A percentile compares a stretch with the other conserved stretches of the same genome.
phyloP scores from a whole-genome alignment of 805 yeast genomes.

The Wickerhamiella galacta region DNA sequence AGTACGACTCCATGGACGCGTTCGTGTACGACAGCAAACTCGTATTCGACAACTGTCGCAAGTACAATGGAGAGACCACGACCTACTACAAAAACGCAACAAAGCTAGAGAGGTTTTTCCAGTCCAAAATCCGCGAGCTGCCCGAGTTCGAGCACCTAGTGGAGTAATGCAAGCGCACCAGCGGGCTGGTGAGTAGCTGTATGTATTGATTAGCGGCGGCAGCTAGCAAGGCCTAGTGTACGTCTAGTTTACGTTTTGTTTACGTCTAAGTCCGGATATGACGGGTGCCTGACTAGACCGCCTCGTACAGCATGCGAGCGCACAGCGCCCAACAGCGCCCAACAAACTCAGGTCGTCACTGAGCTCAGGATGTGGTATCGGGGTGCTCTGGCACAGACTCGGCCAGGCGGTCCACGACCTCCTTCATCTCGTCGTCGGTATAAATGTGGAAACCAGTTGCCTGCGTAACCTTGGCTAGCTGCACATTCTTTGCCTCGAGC shows the following conservation, averaged over 20 bases:
- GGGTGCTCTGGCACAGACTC: conserved; percentile 32
- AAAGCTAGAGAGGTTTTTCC: conserved; percentile 79
- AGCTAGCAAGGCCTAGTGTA: too few species aligned
- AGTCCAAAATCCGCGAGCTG: conserved; percentile 64
- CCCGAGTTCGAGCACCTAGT: conserved; percentile 81
- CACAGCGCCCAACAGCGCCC: too few species aligned
- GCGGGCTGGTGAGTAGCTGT: neutral
- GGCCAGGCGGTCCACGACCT: conserved; percentile 59
- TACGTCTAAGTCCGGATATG: too few species aligned
- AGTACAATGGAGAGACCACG: conserved; percentile 85
- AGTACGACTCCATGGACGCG: conserved; percentile 78
- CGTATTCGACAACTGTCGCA: conserved; percentile 78
- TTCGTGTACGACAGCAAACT: conserved; percentile 77
- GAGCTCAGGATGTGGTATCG: too few species aligned
- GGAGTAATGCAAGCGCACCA: conserved; percentile 26
- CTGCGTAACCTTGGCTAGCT: conserved; percentile 78
- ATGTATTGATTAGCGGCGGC: too few species aligned
- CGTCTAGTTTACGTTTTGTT: too few species aligned
- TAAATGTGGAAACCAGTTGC: conserved; percentile 77
- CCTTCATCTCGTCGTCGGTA: conserved; percentile 65
- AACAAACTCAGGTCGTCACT: too few species aligned
- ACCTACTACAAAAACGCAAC: conserved; percentile 92
- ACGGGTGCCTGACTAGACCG: too few species aligned
- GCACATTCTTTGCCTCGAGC: conserved; percentile 86
- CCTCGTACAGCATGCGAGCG: too few species aligned